Base-by-base conservation (phyloP, 768 basidiomycete genomes). In the Cystoderma amianthinum region DNA sequence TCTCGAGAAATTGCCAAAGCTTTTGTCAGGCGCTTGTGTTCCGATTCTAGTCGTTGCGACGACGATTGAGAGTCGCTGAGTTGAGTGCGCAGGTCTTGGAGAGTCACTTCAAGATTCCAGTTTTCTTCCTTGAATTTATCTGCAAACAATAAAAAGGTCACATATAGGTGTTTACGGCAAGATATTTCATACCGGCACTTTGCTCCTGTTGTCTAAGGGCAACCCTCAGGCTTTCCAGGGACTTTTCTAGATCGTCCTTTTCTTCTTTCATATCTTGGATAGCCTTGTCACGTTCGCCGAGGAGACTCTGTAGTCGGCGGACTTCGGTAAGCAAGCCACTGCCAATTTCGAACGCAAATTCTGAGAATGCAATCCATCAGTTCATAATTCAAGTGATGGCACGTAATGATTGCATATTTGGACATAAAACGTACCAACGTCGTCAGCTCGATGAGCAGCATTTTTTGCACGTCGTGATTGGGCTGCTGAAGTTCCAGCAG, bases 61-160 rank as follows among this genome's bases (percentile, higher is more conserved):
- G 80, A 69, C 13, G 80, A 62, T 47, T 88, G 81, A 1, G 78
- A 72, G 37, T 86, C 82, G 21, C 72, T 56, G 35, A 85, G 69
- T 48, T 87, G 80, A 1, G 76, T 65, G 28, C 83, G 82, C 17
- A 93, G 72, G 44, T 96, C 93, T 58, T 98, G 95, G 20, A 92
- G 68, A 12, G 78, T 76, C 37, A 97, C 92, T 67, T 98, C 95
- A 43, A 97, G 80, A 56, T 98, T 95, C 96, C 96, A 98, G 59
- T 96, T 98, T 64, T 94, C 92, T 64, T 98, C 95, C 64, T 92
- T 92, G 78, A 82, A 95, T 48, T 92, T 91, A 59, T 97, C 95
- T 85, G 54, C 20, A 37, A 42, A 40, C 36, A 44, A 47, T 17
- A 20, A 42, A 42, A 36, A 36, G 44, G 28, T 12, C 15, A 44